Conservation (phyloP, 352 stramenopile species). For the Pythium dissimile region DNA sequence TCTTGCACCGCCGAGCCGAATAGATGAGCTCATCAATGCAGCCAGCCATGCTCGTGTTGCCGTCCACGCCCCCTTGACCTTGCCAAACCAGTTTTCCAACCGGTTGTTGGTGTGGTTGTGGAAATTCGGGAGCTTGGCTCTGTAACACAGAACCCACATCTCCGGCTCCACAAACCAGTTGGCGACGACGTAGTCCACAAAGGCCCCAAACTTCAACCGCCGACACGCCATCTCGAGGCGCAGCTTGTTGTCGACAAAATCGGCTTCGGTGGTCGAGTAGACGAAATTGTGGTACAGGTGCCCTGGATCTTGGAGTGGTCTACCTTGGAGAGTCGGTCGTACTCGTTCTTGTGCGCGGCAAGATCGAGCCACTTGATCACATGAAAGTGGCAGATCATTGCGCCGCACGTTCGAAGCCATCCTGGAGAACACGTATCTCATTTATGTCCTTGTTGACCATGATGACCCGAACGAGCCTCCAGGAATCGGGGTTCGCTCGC, state of each 20-base stretch:
- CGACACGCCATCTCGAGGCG: background rate
- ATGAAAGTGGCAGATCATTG: slow-evolving; percentile 3
- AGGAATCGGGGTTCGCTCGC: background rate
- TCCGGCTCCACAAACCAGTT: slow-evolving; percentile 26
- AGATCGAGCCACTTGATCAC: slow-evolving; percentile 10
- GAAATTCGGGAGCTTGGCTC: slow-evolving; percentile 20
- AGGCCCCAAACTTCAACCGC: background rate
- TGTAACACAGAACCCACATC: slow-evolving; percentile 20
- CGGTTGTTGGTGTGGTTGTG: slow-evolving; percentile 32
- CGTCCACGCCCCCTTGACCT: slow-evolving; percentile 19
- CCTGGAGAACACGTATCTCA: slow-evolving; percentile 1
- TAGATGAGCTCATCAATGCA: background rate
- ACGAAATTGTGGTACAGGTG: slow-evolving; percentile 20
- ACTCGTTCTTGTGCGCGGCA: background rate
- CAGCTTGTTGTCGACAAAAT: slow-evolving; percentile 1
- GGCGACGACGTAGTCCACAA: slow-evolving; percentile 22
- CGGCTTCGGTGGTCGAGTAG: background rate
- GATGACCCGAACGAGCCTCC: background rate
- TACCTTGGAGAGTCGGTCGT: background rate
- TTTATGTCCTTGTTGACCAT: slow-evolving; percentile 17
- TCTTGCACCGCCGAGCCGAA: background rate
- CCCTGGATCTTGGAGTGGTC: slow-evolving; percentile 16
- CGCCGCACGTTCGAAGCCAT: background rate
- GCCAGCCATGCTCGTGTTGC: background rate
- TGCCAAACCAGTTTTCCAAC: slow-evolving; percentile 27